Evolutionary conservation across 805 yeast genomes (phyloP).

Genomic region (Pichia insulana): DNA sequence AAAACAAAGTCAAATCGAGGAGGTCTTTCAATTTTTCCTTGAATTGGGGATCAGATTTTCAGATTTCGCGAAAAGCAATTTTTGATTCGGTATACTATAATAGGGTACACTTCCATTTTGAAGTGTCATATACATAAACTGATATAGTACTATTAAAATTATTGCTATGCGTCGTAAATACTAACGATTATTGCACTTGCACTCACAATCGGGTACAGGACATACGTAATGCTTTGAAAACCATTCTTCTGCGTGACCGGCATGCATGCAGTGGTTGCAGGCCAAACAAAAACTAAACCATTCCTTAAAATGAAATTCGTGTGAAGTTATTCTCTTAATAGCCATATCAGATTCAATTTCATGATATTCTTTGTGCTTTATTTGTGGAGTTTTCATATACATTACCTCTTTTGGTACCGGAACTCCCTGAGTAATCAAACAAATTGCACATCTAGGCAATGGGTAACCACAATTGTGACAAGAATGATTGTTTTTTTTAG

Average conservation of each 20-base stretch:
- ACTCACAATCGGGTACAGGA: conserved; percentile 89
- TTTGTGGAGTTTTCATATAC: conserved; percentile 17
- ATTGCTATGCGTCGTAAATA: no score
- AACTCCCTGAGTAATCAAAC: conserved; percentile 70
- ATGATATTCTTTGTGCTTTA: not conserved
- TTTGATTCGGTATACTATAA: no score
- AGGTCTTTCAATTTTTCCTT: no score
- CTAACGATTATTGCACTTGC: conserved; percentile 57
- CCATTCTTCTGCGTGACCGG: conserved; percentile 96
- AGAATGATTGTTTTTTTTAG: conserved; percentile 11
- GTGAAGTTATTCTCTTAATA: conserved; percentile 10
- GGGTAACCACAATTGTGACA: conserved; percentile 88
- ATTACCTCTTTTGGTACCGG: conserved; percentile 39
- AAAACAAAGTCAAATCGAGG: no score
- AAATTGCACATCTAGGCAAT: conserved; percentile 84
- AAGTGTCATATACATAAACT: no score
- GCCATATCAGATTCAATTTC: not conserved
- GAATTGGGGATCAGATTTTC: no score
- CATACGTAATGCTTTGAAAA: conserved; percentile 78
- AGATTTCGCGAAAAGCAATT: no score
- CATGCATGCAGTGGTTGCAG: conserved; percentile 92
- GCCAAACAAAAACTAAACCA: conserved; percentile 90
- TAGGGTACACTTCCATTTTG: no score
- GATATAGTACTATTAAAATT: no score
- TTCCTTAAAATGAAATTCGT: conserved; percentile 46